phyloP scores from a whole-genome alignment of 805 yeast species.

The Barnettozyma wickerhamii region DNA sequence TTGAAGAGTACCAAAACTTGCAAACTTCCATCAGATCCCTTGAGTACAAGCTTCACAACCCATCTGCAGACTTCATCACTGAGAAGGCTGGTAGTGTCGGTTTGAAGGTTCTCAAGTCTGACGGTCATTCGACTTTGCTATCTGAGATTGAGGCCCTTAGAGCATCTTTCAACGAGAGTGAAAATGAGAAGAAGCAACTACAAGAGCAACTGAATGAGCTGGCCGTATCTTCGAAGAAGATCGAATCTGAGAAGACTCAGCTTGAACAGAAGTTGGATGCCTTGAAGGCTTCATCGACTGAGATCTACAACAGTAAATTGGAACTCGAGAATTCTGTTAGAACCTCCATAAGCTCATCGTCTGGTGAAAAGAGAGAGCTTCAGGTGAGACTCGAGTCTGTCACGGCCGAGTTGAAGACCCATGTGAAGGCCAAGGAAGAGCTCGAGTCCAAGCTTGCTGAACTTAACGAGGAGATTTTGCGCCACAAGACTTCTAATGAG shows the following conservation, averaged over 20 bases:
- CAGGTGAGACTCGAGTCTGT: neutral
- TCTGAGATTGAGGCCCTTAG: conserved; percentile 3
- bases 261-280: neutral
- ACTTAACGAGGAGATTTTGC: neutral
- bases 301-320: conserved; percentile 1
- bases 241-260: conserved; percentile 1
- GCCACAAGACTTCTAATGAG: conserved; percentile 1
- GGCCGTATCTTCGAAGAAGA: neutral
- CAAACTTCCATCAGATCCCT: conserved; percentile 5
- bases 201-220: neutral
- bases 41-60: conserved; percentile 12
- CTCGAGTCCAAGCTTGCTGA: conserved; percentile 1
- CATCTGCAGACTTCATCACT: conserved; percentile 14
- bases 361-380: conserved; percentile 1
- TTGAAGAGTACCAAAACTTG: conserved; percentile 11
- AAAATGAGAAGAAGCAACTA: neutral
- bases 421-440: conserved; percentile 2
- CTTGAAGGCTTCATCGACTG: conserved; percentile 1
- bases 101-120: conserved; percentile 10
- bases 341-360: neutral
- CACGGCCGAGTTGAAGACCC: conserved; percentile 1
- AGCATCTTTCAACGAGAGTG: neutral
- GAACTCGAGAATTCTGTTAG: conserved; percentile 1
- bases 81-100: conserved; percentile 14
- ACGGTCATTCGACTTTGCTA: conserved; percentile 11